Conservation (phyloP, 2,329 filamentous ascomycete genomes). For the Alternaria dauci region DNA sequence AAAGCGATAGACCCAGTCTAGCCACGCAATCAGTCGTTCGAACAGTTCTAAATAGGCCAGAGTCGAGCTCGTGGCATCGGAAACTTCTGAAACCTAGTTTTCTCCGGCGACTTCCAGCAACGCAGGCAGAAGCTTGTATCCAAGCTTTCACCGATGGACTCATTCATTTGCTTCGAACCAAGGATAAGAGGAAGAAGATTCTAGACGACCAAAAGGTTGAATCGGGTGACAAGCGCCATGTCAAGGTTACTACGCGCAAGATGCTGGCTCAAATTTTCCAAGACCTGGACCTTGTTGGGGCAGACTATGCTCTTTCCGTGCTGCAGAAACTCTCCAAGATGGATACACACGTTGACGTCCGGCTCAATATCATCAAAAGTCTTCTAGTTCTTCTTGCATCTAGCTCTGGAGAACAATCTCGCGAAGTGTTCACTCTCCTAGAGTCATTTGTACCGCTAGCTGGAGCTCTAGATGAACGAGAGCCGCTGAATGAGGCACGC, state of each 20-base stretch:
- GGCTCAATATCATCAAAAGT: slow-evolving; percentile 44
- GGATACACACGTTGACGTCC: slow-evolving; percentile 51
- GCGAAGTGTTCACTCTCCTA: slow-evolving; percentile 35
- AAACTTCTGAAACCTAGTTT: slow-evolving; percentile 43
- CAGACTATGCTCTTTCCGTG: slow-evolving; percentile 39
- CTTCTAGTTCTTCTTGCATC: slow-evolving; percentile 41
- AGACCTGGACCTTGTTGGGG: slow-evolving; percentile 44
- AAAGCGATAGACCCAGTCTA: slow-evolving; percentile 44
- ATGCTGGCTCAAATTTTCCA: slow-evolving; percentile 52
- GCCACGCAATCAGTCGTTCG: slow-evolving; percentile 39
- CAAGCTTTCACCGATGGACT: slow-evolving; percentile 41
- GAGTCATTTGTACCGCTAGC: slow-evolving; percentile 43
- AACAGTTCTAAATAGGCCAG: slow-evolving; percentile 43
- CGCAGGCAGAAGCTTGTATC: slow-evolving; percentile 41
- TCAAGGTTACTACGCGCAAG: slow-evolving; percentile 57
- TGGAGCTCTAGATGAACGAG: slow-evolving; percentile 48
- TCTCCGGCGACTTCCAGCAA: slow-evolving; percentile 44
- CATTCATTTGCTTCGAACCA: slow-evolving; percentile 34
- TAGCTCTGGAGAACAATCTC: slow-evolving; percentile 1
- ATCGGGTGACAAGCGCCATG: slow-evolving; percentile 13
- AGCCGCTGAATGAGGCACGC: slow-evolving; percentile 37
- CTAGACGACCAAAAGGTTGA: background rate
- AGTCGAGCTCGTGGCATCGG: slow-evolving; percentile 56
- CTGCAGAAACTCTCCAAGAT: slow-evolving; percentile 41
- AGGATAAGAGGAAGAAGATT: slow-evolving; percentile 2